These are phyloP conservation scores for Ophiostoma piceae DNA, from an alignment of 2,329 filamentous ascomycete species.

Conservation along the genomic window DNA sequence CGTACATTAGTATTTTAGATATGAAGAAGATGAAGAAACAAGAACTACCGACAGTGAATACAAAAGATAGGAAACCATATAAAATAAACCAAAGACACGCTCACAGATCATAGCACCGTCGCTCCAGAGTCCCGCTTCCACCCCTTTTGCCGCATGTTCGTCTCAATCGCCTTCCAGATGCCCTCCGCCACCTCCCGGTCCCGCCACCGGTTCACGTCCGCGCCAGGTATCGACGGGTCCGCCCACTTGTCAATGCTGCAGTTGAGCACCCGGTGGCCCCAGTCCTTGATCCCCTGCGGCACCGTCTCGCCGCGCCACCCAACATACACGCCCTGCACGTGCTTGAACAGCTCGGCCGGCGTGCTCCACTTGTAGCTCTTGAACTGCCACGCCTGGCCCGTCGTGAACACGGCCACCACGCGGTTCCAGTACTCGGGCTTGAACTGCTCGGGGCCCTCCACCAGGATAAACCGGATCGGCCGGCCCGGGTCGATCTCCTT, in stretches of 20 bases:
- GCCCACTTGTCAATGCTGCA: conserved; percentile 83
- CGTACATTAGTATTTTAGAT: neutral
- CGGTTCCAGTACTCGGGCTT: conserved; percentile 97
- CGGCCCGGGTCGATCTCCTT: conserved; percentile 64
- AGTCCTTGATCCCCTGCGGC: conserved; percentile 71
- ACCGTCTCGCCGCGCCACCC: conserved; percentile 82
- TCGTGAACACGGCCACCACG: conserved; percentile 94
- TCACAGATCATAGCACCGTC: conserved; percentile 40
- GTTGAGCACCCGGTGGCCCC: conserved; percentile 77
- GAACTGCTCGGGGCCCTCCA: conserved; percentile 89
- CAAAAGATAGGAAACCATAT: neutral
- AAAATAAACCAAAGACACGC: neutral
- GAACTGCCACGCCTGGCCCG: conserved; percentile 97
- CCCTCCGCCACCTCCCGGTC: conserved; percentile 89
- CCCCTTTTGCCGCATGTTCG: conserved; percentile 76
- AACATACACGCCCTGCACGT: conserved; percentile 81
- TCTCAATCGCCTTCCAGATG: conserved; percentile 86
- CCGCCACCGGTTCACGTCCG: conserved; percentile 62
- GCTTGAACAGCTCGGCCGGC: conserved; percentile 80
- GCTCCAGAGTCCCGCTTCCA: conserved; percentile 72
- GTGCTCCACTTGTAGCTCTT: conserved; percentile 96
- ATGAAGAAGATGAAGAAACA: neutral
- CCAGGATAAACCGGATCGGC: conserved; percentile 87
- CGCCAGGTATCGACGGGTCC: conserved; percentile 40
- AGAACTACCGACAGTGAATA: neutral